phyloP scores from a whole-genome alignment of 2,329 filamentous ascomycete species.

The Sclerotinia spermophila region DNA sequence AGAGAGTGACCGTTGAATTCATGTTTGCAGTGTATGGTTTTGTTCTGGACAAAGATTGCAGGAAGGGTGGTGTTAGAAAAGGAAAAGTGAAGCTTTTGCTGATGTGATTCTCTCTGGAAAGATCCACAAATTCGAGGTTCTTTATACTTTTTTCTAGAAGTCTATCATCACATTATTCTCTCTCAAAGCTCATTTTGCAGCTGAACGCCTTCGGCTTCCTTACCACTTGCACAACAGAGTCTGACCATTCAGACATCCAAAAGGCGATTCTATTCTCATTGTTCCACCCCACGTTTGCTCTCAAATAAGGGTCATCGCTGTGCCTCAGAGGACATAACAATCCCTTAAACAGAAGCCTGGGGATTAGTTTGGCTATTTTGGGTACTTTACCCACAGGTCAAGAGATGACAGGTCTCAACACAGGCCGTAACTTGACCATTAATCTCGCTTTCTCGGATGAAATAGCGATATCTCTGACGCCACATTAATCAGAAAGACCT shows the following conservation, averaged over 20 bases:
- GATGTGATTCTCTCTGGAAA: neutral
- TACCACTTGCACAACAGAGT: neutral
- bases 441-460: neutral
- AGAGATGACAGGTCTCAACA: neutral
- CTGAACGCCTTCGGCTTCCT: neutral
- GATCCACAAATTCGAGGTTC: neutral
- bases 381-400: neutral
- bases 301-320: neutral
- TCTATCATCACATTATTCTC: neutral
- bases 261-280: neutral
- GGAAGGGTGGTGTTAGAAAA: neutral
- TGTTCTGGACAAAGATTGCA: neutral
- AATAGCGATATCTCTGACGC: neutral
- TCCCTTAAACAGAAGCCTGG: neutral
- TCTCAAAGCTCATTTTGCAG: neutral
- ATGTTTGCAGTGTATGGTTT: neutral
- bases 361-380: neutral
- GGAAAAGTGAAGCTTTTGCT: neutral
- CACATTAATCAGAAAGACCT: neutral
- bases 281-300: neutral
- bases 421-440: neutral
- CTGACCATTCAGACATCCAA: neutral
- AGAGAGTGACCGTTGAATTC: conserved; percentile 5
- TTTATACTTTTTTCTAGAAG: neutral
- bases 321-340: neutral